A percentile compares a stretch with the other conserved stretches of the same genome.
phyloP scores from a whole-genome alignment of 2,329 filamentous ascomycete genomes.

The Helicocarpus griseus region DNA sequence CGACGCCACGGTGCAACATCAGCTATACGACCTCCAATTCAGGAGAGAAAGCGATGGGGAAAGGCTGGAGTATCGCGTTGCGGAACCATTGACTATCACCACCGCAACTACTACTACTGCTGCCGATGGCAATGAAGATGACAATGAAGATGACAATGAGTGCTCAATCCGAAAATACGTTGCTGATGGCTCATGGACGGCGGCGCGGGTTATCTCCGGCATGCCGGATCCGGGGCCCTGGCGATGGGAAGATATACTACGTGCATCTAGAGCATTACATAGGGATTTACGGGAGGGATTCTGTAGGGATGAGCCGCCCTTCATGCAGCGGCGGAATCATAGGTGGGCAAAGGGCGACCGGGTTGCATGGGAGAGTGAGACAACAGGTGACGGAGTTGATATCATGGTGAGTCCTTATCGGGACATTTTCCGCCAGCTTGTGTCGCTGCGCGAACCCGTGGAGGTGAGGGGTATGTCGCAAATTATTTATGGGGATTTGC shows the following conservation, averaged over 20 bases:
- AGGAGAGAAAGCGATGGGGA: not conserved
- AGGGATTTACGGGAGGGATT: not conserved
- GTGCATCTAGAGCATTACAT: conserved; percentile 6
- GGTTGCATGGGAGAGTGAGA: conserved; percentile 6
- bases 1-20: conserved; percentile 1
- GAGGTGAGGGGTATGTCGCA: conserved; percentile 1
- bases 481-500: conserved; percentile 7
- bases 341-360: conserved; percentile 8
- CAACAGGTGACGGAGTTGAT: not conserved
- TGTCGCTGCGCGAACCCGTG: conserved; percentile 1
- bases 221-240: not conserved
- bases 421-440: not conserved
- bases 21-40: not conserved
- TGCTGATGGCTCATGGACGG: conserved; percentile 4
- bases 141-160: not conserved
- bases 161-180: not conserved
- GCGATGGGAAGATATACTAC: conserved; percentile 5
- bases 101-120: not conserved
- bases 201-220: conserved; percentile 2
- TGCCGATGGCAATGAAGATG: not conserved
- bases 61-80: conserved; percentile 4
- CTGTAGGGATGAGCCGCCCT: not conserved
- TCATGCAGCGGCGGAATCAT: conserved; percentile 4
- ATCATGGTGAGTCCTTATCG: not conserved
- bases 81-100: conserved; percentile 2